phyloP scores from a whole-genome alignment of 2,329 filamentous ascomycete species.

The Sordariomycetes sp. region DNA sequence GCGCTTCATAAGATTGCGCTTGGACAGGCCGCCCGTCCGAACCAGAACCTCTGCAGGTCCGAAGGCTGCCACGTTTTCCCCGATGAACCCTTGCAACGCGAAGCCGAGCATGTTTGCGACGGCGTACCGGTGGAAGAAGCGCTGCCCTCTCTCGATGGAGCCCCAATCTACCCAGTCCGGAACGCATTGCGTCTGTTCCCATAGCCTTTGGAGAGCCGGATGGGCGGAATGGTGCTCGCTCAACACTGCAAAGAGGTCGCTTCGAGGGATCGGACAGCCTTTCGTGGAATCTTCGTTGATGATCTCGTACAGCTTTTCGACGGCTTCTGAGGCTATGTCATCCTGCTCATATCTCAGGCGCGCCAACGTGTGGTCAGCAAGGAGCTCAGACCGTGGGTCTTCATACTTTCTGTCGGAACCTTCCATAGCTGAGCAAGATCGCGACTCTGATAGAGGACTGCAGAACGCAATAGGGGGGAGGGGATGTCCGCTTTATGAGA shows the following conservation, averaged over 20 bases:
- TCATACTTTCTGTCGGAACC: too few relatives aligned
- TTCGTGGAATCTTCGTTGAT: too few relatives aligned
- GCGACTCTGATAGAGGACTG: too few relatives aligned
- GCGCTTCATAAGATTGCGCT: conserved; percentile 55
- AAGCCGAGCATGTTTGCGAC: conserved; percentile 41
- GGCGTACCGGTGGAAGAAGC: conserved; percentile 61
- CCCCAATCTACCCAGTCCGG: conserved; percentile 73
- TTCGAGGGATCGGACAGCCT: too few relatives aligned
- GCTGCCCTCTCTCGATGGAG: conserved; percentile 64
- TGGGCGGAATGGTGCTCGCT: conserved; percentile 26
- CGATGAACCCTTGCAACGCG: conserved; percentile 25
- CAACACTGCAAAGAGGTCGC: neutral
- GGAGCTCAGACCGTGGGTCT: too few relatives aligned
- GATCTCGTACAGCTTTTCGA: conserved; percentile 9
- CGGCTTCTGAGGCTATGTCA: conserved; percentile 8
- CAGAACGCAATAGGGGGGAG: too few relatives aligned
- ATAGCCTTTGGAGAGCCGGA: conserved; percentile 45
- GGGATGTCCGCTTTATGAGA: too few relatives aligned
- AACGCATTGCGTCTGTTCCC: conserved; percentile 56
- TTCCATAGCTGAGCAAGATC: too few relatives aligned
- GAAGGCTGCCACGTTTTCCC: conserved; percentile 33
- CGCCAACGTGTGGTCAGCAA: too few relatives aligned
- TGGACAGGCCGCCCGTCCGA: conserved; percentile 65
- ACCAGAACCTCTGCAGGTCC: conserved; percentile 62
- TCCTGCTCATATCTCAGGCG: conserved; percentile 11